Percentiles rank a stretch among this genome's conserved stretches.
Conservation (phyloP, 768 basidiomycete genomes). For the Grammothele lineata region DNA sequence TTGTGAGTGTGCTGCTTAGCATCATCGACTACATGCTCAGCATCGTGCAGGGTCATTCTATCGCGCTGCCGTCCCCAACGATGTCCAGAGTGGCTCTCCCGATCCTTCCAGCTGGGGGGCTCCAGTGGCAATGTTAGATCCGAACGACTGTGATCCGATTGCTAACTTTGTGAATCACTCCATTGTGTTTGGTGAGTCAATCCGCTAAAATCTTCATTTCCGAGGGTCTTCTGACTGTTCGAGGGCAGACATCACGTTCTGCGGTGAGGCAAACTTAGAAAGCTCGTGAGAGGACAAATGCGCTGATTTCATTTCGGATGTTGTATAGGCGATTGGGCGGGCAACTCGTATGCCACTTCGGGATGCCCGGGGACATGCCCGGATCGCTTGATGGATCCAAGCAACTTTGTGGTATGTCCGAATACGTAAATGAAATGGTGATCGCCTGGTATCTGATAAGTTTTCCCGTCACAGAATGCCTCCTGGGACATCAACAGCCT, state of each 20-base stretch:
- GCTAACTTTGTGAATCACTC: constrained; percentile 65
- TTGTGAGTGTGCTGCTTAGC: constrained; percentile 45
- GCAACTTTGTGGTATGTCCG: constrained; percentile 61
- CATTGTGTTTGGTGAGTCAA: constrained; percentile 64
- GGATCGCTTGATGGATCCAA: constrained; percentile 57
- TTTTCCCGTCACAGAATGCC: constrained; percentile 50
- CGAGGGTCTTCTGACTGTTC: background rate
- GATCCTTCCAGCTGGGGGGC: constrained; percentile 64
- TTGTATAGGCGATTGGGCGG: constrained; percentile 72
- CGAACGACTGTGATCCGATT: constrained; percentile 51
- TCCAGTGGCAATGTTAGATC: constrained; percentile 58
- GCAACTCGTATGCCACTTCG: constrained; percentile 71
- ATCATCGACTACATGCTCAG: background rate
- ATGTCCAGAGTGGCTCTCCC: constrained; percentile 58
- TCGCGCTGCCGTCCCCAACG: constrained; percentile 67
- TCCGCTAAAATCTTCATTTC: background rate
- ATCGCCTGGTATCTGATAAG: background rate
- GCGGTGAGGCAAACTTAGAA: constrained; percentile 41
- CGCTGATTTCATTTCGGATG: constrained; percentile 4
- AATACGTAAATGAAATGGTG: background rate
- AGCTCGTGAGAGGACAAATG: constrained; percentile 12
- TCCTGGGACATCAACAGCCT: constrained; percentile 78
- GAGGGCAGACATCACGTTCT: constrained; percentile 72
- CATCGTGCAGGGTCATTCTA: constrained; percentile 69
- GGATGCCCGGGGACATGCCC: constrained; percentile 74